Evolutionary conservation across 371 early-diverging fungal genomes (phyloP).

Genomic region (Mucor piriformis): DNA sequence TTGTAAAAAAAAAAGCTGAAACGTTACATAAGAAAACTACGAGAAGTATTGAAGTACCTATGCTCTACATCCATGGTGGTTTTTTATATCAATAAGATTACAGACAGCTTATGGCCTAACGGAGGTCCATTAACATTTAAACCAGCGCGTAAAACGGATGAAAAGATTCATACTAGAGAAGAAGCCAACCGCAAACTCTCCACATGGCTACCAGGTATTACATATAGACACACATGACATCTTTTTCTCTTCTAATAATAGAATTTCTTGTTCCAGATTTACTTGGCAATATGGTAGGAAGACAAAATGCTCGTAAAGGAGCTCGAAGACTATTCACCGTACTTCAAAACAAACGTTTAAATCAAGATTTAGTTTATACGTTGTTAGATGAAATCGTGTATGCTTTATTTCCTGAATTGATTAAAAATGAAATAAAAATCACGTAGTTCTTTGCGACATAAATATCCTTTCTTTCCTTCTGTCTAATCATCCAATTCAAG

Average conservation of each 20-base stretch:
- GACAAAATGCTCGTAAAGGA: constrained; percentile 80
- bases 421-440: not conserved
- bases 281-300: constrained; percentile 82
- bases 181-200: constrained; percentile 70
- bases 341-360: constrained; percentile 77
- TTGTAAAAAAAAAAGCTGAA: not conserved
- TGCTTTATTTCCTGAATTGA: constrained; percentile 75
- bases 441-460: not conserved
- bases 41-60: constrained; percentile 43
- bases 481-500: no score
- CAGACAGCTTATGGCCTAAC: constrained; percentile 57
- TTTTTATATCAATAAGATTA: constrained; percentile 39
- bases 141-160: constrained; percentile 53
- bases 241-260: not conserved
- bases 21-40: constrained; percentile 50
- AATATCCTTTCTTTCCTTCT: no score
- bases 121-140: constrained; percentile 42
- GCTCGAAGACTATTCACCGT: constrained; percentile 72
- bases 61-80: constrained; percentile 50
- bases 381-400: constrained; percentile 75
- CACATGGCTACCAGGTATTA: constrained; percentile 63
- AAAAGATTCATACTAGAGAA: constrained; percentile 57
- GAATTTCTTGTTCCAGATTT: constrained; percentile 46
- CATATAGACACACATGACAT: not conserved
- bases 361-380: constrained; percentile 74